A percentile compares a stretch with the other conserved stretches of the same genome.
Conservation (phyloP, 306 rosid species). For the Cotoneaster glaucophyllus region DNA sequence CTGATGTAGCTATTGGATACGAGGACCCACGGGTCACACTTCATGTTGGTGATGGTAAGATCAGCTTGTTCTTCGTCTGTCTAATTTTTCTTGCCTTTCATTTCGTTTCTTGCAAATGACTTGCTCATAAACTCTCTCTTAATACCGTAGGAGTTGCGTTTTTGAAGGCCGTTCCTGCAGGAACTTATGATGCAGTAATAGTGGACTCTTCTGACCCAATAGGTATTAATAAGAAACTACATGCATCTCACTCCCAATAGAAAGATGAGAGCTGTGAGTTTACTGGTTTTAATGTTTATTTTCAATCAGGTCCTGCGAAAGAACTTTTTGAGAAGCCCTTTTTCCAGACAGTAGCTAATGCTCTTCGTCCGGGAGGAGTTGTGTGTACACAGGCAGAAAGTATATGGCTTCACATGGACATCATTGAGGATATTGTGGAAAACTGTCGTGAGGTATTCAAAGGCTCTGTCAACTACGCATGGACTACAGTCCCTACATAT, state of each 20-base stretch:
- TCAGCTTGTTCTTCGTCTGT: slow-evolving; percentile 14
- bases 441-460: slow-evolving; percentile 87
- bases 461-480: slow-evolving; percentile 95
- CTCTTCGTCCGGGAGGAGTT: slow-evolving; percentile 98
- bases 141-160: slow-evolving; percentile 76
- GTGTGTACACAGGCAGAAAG: slow-evolving; percentile 98
- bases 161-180: slow-evolving; percentile 77
- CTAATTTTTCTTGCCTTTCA: not conserved
- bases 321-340: slow-evolving; percentile 97
- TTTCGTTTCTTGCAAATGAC: not conserved
- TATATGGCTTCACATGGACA: slow-evolving; percentile 97
- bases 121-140: slow-evolving; percentile 19
- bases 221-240: slow-evolving; percentile 35
- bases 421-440: slow-evolving; percentile 73
- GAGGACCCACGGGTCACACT: slow-evolving; percentile 82
- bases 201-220: slow-evolving; percentile 98
- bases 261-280: not conserved
- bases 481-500: slow-evolving; percentile 98
- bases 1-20: slow-evolving; percentile 70
- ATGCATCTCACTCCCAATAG: not conserved
- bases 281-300: not conserved
- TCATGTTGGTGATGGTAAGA: slow-evolving; percentile 83
- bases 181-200: slow-evolving; percentile 86
- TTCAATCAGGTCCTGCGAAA: slow-evolving; percentile 81
- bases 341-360: slow-evolving; percentile 63